Conservation (phyloP, 345 rosid species). For the Garcia nutans region DNA sequence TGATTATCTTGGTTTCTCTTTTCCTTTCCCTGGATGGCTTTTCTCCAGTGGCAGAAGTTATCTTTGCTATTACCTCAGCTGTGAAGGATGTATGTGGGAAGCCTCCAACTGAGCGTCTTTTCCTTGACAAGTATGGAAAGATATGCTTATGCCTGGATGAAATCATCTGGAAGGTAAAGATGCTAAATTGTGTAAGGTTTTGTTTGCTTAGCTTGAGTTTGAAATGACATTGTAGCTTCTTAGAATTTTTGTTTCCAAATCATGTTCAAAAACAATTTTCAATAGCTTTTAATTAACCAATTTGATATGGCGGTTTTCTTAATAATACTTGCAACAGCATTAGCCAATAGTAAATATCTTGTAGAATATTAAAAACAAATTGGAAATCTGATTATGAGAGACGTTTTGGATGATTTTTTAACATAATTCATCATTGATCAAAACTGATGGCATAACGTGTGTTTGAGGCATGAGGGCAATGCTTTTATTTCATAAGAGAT, state of each 20-base stretch:
- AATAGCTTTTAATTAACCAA: neutral
- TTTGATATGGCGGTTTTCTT: neutral
- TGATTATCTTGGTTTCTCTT: neutral
- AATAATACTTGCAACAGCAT: neutral
- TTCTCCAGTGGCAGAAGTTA: slow-evolving; percentile 77
- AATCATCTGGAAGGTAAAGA: slow-evolving; percentile 81
- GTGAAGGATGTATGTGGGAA: slow-evolving; percentile 93
- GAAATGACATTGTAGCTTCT: neutral
- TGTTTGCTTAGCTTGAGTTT: neutral
- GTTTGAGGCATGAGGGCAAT: neutral
- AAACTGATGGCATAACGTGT: neutral
- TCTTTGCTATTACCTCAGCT: slow-evolving; percentile 77
- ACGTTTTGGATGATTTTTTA: neutral
- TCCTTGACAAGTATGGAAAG: slow-evolving; percentile 91
- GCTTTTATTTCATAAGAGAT: neutral
- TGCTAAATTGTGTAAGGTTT: neutral
- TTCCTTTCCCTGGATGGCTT: slow-evolving; percentile 2
- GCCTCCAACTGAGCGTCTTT: slow-evolving; percentile 89
- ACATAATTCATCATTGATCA: neutral
- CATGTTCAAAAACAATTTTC: neutral
- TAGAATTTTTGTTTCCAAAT: neutral
- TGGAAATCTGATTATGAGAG: neutral
- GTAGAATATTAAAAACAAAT: neutral
- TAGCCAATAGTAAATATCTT: too few relatives aligned
- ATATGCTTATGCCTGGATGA: slow-evolving; percentile 93